Conservation (phyloP, 106 monocot species). For the Acorus gramineus region DNA sequence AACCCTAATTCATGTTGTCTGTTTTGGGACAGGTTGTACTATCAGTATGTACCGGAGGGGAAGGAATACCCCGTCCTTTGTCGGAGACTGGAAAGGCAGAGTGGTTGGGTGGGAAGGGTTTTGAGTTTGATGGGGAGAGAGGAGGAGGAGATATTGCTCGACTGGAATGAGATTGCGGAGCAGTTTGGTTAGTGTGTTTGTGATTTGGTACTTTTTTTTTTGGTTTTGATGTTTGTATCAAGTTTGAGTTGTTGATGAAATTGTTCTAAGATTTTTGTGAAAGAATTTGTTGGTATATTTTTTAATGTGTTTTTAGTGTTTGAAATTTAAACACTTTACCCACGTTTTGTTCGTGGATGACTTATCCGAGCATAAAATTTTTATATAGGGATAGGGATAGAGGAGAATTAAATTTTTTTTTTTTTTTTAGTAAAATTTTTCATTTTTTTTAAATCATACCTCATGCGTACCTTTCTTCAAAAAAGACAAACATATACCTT, state of each 20-base stretch:
- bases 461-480: too few relatives aligned
- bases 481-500: too few relatives aligned
- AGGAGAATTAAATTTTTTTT: too few relatives aligned
- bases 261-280: not conserved
- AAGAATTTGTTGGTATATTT: not conserved
- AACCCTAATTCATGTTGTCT: not conserved
- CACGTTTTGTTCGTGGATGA: too few relatives aligned
- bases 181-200: conserved; percentile 38
- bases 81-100: conserved; percentile 27
- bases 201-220: not conserved
- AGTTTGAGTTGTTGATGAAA: not conserved
- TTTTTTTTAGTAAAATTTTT: too few relatives aligned
- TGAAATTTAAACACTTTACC: too few relatives aligned
- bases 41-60: conserved; percentile 81
- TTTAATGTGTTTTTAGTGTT: too few relatives aligned
- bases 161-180: conserved; percentile 92
- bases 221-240: conserved; percentile 4
- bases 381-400: too few relatives aligned
- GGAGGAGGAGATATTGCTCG: conserved; percentile 64
- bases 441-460: too few relatives aligned
- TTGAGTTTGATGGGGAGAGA: conserved; percentile 28
- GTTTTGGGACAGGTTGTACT: conserved; percentile 65
- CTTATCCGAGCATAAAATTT: too few relatives aligned
- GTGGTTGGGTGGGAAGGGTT: conserved; percentile 30
- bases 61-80: conserved; percentile 90